Evolutionary conservation across 768 basidiomycete species (phyloP).

Genomic region (Amanita exitialis): DNA sequence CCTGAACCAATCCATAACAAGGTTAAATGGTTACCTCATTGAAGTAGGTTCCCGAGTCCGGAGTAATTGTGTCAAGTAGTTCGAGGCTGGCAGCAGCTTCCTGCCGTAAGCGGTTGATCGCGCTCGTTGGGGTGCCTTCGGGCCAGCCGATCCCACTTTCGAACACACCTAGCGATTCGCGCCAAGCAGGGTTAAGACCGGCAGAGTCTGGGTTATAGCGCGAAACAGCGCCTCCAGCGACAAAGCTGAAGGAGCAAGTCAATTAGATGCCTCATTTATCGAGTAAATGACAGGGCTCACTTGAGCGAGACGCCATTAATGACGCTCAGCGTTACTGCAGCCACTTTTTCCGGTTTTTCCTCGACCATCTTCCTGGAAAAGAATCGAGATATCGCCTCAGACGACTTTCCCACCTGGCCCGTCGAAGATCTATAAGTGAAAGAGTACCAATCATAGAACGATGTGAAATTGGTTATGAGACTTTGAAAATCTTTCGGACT

Average conservation of each 20-base stretch:
- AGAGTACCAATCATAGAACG: background rate
- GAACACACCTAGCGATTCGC: conserved; percentile 26
- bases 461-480: background rate
- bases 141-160: conserved; percentile 17
- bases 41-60: background rate
- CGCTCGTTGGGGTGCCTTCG: background rate
- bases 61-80: background rate
- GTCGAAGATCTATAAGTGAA: background rate
- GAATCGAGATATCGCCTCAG: conserved; percentile 17
- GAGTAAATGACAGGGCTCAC: conserved; percentile 7
- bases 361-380: conserved; percentile 19
- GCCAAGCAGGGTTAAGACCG: conserved; percentile 40
- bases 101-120: conserved; percentile 5
- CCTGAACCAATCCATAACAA: background rate
- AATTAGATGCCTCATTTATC: background rate
- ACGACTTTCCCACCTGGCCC: background rate
- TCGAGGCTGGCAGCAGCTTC: conserved; percentile 12
- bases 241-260: background rate
- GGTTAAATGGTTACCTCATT: background rate
- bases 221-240: conserved; percentile 18
- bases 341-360: conserved; percentile 16
- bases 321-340: conserved; percentile 12
- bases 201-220: conserved; percentile 24
- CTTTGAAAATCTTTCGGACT: background rate
- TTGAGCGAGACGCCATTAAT: conserved; percentile 12